A percentile compares a stretch with the other conserved stretches of the same genome.
phyloP scores from a whole-genome alignment of 2,329 filamentous ascomycete genomes.

The Cladosporium cucumerinum region DNA sequence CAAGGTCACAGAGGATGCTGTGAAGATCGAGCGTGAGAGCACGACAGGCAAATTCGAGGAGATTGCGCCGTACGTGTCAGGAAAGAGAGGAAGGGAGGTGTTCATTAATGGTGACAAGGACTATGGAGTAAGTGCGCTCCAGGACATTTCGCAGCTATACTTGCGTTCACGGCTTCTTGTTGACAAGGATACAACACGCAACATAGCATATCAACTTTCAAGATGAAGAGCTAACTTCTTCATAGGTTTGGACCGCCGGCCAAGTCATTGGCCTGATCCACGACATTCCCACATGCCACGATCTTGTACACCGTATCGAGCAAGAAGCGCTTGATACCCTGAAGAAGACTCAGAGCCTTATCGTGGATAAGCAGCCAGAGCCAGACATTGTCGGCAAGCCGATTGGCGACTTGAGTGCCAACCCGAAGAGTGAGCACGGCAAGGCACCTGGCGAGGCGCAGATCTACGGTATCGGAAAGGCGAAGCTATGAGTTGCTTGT shows the following conservation, averaged over 20 bases:
- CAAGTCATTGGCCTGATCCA: conserved; percentile 73
- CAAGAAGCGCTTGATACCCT: conserved; percentile 44
- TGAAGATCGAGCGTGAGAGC: conserved; percentile 80
- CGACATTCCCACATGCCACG: conserved; percentile 49
- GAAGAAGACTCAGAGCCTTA: conserved; percentile 38
- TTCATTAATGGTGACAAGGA: conserved; percentile 90
- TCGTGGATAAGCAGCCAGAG: conserved; percentile 37
- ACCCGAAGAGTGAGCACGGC: conserved; percentile 28
- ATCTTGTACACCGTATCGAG: conserved; percentile 46
- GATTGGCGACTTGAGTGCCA: conserved; percentile 21
- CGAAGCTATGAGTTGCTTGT: conserved; percentile 33
- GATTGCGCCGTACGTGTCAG: conserved; percentile 81
- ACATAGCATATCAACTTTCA: background rate
- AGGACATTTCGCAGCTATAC: too few species aligned
- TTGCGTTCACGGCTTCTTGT: background rate
- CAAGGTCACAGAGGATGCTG: conserved; percentile 75
- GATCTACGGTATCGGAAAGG: conserved; percentile 43
- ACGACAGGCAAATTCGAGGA: conserved; percentile 83
- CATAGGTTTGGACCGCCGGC: conserved; percentile 89
- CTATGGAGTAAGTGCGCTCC: conserved; percentile 68
- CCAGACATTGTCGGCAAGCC: conserved; percentile 32
- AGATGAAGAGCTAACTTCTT: background rate
- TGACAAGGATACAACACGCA: background rate
- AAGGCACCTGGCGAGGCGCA: conserved; percentile 40
- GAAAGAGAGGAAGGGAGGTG: conserved; percentile 84